Evolutionary conservation across 345 rosid genomes (phyloP), one percentile per base, ranked within the genome.

Genomic region (Arabidopsis suecica): DNA sequence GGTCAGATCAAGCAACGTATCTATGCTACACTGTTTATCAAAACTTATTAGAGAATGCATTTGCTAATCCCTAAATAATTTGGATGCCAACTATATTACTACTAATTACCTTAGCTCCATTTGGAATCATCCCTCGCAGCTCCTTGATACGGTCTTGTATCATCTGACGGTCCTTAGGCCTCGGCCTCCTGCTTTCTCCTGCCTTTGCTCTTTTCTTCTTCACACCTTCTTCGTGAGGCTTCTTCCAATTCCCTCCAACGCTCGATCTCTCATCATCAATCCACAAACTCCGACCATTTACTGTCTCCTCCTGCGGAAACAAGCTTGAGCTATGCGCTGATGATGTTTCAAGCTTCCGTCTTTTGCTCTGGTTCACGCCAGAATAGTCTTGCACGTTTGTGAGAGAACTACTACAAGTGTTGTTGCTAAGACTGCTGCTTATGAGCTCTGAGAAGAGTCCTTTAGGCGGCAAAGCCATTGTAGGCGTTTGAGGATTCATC

Each of bases 151-250:
- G 97, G 55, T 95, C 99, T 83, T 92, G 97, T 79, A 95, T 90
- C 89, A 84, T 87, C 74, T 95, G 98, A 48, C 98, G 96, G 61
- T 95, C 99, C 80, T 90, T 92, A 13, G 99, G 98, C 87, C 98
- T 90, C 22, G 98, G 96, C 50, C 88, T 83, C 44, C 83, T 82
- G 73, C 94, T 87, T 79, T 92, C 97, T 32, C 97, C 98, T 20
- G 94, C 88, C 60, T 86, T 88, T 63, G 93, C 93, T 76, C 96
- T 85, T 78, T 87, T 95, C 83, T 69, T 87, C 81, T 88, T 89
- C 55, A 62, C 68, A 25, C 83, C 83, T 38, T 83, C 88, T 71
- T 90, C 91, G 3, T 79, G 71, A 64, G 87, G 88, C 83, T 72
- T 86, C 25, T 60, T 73, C 70, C 75, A 62, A 13, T 78, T 79